These are phyloP conservation scores for Fusarium sp. DNA, from an alignment of 2,329 filamentous ascomycete genomes.

Conservation along the genomic window DNA sequence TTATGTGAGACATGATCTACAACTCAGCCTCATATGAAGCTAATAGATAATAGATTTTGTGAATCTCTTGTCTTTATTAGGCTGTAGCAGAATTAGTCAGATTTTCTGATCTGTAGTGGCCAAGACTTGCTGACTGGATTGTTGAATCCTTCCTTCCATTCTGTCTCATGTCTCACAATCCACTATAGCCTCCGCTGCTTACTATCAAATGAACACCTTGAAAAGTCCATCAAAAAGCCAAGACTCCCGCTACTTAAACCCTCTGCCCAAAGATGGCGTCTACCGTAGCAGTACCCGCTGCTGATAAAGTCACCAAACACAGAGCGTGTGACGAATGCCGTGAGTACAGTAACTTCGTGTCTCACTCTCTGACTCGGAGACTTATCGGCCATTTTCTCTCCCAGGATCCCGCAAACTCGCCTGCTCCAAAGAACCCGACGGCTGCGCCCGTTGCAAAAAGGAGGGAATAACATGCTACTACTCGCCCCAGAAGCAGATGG, in stretches of 20 bases:
- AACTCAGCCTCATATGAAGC: neutral
- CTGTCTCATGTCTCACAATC: conserved; percentile 4
- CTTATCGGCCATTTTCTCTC: conserved; percentile 40
- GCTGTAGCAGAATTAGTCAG: conserved; percentile 27
- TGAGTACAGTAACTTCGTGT: conserved; percentile 58
- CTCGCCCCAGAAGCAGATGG: conserved; percentile 74
- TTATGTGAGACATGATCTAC: neutral
- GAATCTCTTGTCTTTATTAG: neutral
- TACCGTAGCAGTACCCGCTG: conserved; percentile 8
- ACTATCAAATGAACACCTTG: neutral
- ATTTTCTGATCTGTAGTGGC: neutral
- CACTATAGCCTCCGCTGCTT: neutral
- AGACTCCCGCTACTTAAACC: neutral
- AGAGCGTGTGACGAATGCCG: conserved; percentile 76
- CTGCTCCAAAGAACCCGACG: conserved; percentile 70
- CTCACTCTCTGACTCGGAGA: conserved; percentile 39
- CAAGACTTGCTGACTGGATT: conserved; percentile 17
- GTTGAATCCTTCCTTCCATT: conserved; percentile 6
- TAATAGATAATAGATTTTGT: neutral
- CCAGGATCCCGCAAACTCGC: conserved; percentile 72
- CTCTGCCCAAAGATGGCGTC: conserved; percentile 38
- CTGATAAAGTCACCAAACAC: conserved; percentile 58
- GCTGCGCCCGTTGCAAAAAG: conserved; percentile 68
- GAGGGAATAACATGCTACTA: conserved; percentile 71
- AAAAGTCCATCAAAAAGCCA: neutral